phyloP scores from a whole-genome alignment of 345 rosid genomes.

The Alliaria petiolata region DNA sequence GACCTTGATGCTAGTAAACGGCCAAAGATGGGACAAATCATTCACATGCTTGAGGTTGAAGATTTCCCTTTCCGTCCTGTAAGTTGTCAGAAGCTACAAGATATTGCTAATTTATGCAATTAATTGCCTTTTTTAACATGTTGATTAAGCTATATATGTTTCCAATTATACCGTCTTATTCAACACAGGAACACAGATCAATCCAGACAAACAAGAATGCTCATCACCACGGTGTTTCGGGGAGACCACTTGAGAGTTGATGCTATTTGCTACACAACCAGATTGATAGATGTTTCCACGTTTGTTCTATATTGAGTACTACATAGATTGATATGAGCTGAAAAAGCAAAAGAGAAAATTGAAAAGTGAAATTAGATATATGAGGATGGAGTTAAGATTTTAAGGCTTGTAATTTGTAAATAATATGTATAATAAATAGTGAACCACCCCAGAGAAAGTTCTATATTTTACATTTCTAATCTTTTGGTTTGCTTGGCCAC shows the following conservation, averaged over 20 bases:
- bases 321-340: neutral
- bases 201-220: constrained; percentile 18
- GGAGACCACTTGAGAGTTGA: constrained; percentile 22
- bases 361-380: constrained; percentile 1
- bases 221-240: constrained; percentile 2
- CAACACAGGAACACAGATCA: constrained; percentile 27
- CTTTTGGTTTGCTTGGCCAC: neutral
- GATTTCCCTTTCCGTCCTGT: constrained; percentile 86
- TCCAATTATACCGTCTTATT: neutral
- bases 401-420: constrained; percentile 17
- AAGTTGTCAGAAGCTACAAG: constrained; percentile 27
- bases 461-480: neutral
- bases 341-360: neutral
- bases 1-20: constrained; percentile 81
- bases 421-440: constrained; percentile 3
- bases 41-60: constrained; percentile 96
- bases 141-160: neutral
- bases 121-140: neutral
- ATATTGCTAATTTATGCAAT: neutral
- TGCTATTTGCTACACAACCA: neutral
- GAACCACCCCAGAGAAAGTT: neutral
- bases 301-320: constrained; percentile 12
- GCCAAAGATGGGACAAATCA: constrained; percentile 96
- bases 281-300: constrained; percentile 11
- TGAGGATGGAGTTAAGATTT: neutral